Evolutionary conservation across 805 yeast genomes (phyloP), one percentile per base, ranked within the genome.

Genomic region (Jamesozyma jinghongensis): DNA sequence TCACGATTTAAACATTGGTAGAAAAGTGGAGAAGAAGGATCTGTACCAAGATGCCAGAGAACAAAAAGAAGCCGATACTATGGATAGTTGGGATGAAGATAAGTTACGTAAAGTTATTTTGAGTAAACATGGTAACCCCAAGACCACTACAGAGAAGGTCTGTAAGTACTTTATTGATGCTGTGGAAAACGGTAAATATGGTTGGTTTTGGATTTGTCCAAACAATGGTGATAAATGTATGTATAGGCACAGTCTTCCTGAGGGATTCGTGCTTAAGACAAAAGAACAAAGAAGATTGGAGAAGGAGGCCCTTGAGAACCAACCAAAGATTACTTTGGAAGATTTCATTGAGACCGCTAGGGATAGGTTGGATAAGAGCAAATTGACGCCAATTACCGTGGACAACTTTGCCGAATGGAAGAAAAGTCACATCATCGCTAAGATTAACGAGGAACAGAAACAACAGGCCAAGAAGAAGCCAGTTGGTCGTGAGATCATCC

Each of bases 181-280:
- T 0, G 97, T 92, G 43, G 99, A 92, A 60, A 86, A 87, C 57
- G 92, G 90, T 43, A 90, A 90, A 60, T 92, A 92, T 61, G 98
- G 98, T 57, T 92, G 98, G 98, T 88, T 92, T 66, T 92, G 98
- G 98, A 72, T 74, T 17, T 92, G 98, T 69, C 98, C 98, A 20
- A 85, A 85, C 52, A 88, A 90, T 32, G 97, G 95, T 50, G 77
- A 82, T 46, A 81, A 77, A 45, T 92, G 99, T 75, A 90, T 81
- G 70, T 92, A 92, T 69, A 80, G 77, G 64, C 99, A 92, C 65
- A 83, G 97, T 7, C 71, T 92, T 57, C 99, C 99, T 32, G 88
- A 94, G 36, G 99, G 98, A 1, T 94, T 87, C 64, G 94, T 85
- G 43, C 75, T 92, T 67, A 92, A 92, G 72, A 94, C 98, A 29